Evolutionary conservation across 257 asterid genomes (phyloP), one percentile per base, ranked within the genome.

Genomic region (Gynochthodes officinalis): DNA sequence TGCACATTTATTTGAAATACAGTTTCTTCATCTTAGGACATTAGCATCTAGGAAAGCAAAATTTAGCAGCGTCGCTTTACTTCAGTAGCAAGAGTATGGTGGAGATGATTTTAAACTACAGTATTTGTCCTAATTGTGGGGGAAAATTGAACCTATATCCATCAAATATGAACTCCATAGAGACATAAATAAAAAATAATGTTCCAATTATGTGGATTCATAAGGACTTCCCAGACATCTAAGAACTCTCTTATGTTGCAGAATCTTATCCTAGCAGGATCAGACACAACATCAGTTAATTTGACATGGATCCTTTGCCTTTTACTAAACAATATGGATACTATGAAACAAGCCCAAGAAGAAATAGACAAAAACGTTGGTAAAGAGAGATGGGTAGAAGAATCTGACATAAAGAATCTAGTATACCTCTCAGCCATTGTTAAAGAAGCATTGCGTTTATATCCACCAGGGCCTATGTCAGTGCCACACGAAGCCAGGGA

Each of bases 191-290:
- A n/a, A n/a, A n/a, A n/a, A n/a, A n/a, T n/a, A n/a, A n/a, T n/a
- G n/a, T n/a, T n/a, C n/a, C n/a, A n/a, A n/a, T n/a, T n/a, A n/a
- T n/a, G n/a, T n/a, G n/a, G n/a, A n/a, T n/a, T n/a, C n/a, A n/a
- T n/a, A n/a, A 42, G 10, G 1, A 42, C 5, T 42, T 42, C 48
- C 13, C 10, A 42, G 19, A 48, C n/a, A n/a, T 48, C 59, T 1
- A 4, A 53, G n/a, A 1, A 53, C 8, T 6, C 25, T 64, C 55
- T 43, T 33, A 46, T 27, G 32, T 25, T 73, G 69, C 82, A 88
- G 94, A 84, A 79, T 69, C 73, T 88, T 4, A 82, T 88, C 37
- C 61, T 84, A 62, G 94, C 86, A 30, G 94, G 94, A 42, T 73
- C 85, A 5, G 91, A 86, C 67, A 84, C 88, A 15, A 88, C 89